Base-by-base conservation (phyloP, 1,139 yeast genomes). In the Scheffersomyces insectosa region DNA sequence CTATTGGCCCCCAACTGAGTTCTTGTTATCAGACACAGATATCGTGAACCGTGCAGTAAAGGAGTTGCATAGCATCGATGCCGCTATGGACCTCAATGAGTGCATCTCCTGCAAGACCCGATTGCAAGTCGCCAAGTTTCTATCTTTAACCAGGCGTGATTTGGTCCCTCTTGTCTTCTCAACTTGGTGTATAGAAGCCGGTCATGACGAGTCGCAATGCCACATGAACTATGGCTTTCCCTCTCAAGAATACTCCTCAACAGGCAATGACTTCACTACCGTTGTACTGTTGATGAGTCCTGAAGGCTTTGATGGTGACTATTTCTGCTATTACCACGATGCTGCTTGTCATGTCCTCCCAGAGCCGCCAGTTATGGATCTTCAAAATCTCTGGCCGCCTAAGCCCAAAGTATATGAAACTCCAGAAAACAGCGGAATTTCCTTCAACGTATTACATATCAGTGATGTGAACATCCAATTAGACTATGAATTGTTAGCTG, bases 251-350 rank as follows among this genome's bases (percentile, higher is more conserved):
- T 55, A 44, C 45, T 58, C 47, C 49, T 48, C 60, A 9, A 42
- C 48, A 33, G 66, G 66, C 8, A 43, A 46, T 30, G 81, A 79
- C 50, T 73, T 79, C 48, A 69, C 75, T 5, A 73, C 75, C 47
- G 60, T 78, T 63, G 56, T 78, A 27, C 65, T 68, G 23, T 50
- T 72, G 38, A 75, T 79, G 71, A 75, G 75, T 48, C 78, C 82
- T 10, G 55, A 59, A 42, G 68, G 75, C 2, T 55, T 69, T 29
- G 85, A 80, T 54, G 83, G 82, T 27, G 77, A 76, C 42, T 73
- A 76, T 46, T 76, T 75, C 57, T 80, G 85, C 56, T 72, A 77
- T 52, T 79, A 66, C 55, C 70, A 76, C 52, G 72, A 75, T 41
- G 51, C 56, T 10, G 56, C 57, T 4, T 65, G 74, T 37, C 77